Conservation (phyloP, 257 asterid genomes). For the Perilla frutescens region DNA sequence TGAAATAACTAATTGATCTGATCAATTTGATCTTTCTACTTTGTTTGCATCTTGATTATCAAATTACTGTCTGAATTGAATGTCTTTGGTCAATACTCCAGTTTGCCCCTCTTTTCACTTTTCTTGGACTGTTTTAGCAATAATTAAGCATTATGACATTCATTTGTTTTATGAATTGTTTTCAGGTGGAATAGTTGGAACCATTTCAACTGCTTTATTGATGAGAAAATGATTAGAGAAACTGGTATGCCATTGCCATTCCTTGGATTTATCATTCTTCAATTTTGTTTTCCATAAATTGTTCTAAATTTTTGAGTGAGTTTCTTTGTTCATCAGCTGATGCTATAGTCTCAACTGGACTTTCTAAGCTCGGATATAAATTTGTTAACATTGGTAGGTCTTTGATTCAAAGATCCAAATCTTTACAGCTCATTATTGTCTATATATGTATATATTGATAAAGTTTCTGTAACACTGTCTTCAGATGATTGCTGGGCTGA, state of each 20-base stretch:
- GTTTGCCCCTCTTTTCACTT: background rate
- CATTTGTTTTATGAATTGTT: background rate
- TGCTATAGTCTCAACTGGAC: constrained; percentile 93
- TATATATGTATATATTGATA: background rate
- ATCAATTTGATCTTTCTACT: background rate
- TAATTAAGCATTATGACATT: background rate
- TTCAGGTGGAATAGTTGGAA: constrained; percentile 97
- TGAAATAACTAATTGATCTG: background rate
- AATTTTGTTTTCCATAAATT: background rate
- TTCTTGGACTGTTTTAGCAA: background rate
- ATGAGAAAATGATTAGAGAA: constrained; percentile 72
- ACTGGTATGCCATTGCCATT: constrained; percentile 52
- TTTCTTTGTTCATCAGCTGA: constrained; percentile 63
- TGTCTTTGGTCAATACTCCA: background rate
- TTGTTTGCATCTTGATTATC: background rate
- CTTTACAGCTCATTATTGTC: background rate
- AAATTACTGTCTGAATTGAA: background rate
- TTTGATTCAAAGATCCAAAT: background rate
- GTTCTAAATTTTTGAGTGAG: background rate
- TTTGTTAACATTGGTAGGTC: constrained; percentile 82
- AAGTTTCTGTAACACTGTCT: constrained; percentile 17
- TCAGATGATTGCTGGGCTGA: constrained; percentile 98
- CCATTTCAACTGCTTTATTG: constrained; percentile 69
- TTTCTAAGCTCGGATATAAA: constrained; percentile 75
- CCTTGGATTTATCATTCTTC: background rate